Base-by-base conservation (phyloP, 768 basidiomycete species). In the Leccinum incarnatum region DNA sequence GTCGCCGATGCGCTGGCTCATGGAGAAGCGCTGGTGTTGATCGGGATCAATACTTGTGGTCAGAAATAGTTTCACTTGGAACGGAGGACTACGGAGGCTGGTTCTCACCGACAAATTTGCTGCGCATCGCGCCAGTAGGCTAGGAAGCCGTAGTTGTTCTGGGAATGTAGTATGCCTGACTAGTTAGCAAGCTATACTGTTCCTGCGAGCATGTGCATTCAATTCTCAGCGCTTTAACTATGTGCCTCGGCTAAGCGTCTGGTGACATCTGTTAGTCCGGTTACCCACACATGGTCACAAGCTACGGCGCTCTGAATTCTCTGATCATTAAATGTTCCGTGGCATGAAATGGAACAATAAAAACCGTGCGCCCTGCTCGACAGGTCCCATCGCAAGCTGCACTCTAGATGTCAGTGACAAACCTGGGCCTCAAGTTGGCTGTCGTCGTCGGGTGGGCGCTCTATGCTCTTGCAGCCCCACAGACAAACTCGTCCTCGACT, bases 341-440 rank as follows among this genome's bases (percentile, higher is more conserved):
- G 10, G 10, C 10, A 2, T 23, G 34, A 36, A 37, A 17, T 8
- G 15, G 8, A 37, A 37, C 8, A 30, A 27, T 1, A 57, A 11
- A 37, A 12, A 10, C 10, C 46, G 7, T 19, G 21, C 29, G 23
- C 0, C 17, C 23, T 47, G 34, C 52, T 27, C 32, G 30, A 36
- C 46, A 1, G n/a, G 56, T 21, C 34, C 32, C 32, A 34, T 12
- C 19, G n/a, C 17, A 10, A 42, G 21, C 15, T 27, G 5, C 30
- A 32, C 32, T 34, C 32, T 12, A 34, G n/a, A 79, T 82, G 82
- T 70, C 7, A 29, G 29, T 70, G 40, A 70, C 68, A 9, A 42
- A 23, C 12, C 45, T 62, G 36, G 65, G 23, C 25, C 47, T 50
- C 8, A 5, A 53, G 46, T 21, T 60, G 5, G 60, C 51, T 30